Conservation (phyloP, 2,329 filamentous ascomycete genomes). For the Colletotrichum lentis region DNA sequence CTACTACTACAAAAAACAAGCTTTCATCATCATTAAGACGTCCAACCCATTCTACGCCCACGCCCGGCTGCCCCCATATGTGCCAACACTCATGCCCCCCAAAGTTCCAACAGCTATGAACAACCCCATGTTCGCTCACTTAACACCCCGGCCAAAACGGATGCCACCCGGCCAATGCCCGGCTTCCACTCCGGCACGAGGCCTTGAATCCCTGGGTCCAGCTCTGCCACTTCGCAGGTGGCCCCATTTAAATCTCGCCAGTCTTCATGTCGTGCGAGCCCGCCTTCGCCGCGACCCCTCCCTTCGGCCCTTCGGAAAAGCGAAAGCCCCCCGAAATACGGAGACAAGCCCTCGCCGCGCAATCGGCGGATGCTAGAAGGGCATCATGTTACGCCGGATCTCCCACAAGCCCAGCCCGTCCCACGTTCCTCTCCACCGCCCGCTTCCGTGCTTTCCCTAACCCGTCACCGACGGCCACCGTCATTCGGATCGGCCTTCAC, state of each 20-base stretch:
- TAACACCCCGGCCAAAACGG: background rate
- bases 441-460: constrained; percentile 8
- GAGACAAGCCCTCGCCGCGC: constrained; percentile 3
- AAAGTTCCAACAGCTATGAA: constrained; percentile 1
- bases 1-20: no score
- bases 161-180: constrained; percentile 29
- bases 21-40: constrained; percentile 18
- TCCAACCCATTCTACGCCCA: constrained; percentile 9
- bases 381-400: constrained; percentile 26
- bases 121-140: constrained; percentile 14
- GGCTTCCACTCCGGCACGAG: constrained; percentile 30
- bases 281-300: constrained; percentile 28
- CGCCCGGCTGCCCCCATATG: background rate
- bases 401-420: constrained; percentile 21
- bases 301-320: background rate
- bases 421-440: constrained; percentile 26
- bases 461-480: constrained; percentile 24
- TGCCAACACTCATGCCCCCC: background rate
- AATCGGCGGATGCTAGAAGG: constrained; percentile 7
- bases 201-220: constrained; percentile 1
- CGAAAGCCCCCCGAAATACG: background rate
- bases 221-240: background rate
- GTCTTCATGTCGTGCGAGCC: background rate
- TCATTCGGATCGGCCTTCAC: background rate
- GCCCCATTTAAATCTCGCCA: background rate